Conservation (phyloP, 805 yeast species). For the Zygosaccharomyces siamensis region DNA sequence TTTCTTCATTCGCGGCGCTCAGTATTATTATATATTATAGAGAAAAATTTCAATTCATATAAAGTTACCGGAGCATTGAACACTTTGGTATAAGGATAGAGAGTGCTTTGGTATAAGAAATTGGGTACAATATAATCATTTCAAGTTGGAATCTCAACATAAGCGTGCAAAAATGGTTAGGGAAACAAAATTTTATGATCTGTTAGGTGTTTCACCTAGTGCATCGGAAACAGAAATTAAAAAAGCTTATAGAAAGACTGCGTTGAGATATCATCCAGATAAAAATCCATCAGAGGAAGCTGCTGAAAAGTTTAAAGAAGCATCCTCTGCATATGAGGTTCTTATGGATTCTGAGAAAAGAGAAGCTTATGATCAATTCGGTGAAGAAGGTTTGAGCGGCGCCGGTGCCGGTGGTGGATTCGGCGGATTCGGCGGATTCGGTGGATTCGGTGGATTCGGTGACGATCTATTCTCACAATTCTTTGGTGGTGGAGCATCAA, state of each 20-base stretch:
- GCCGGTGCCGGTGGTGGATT: constrained; percentile 69
- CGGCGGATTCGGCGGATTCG: constrained; percentile 51
- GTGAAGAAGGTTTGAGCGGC: constrained; percentile 86
- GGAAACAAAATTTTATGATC: constrained; percentile 73
- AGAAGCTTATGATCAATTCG: constrained; percentile 80
- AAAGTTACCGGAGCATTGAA: neutral
- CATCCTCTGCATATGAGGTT: constrained; percentile 84
- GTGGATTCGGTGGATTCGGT: constrained; percentile 38
- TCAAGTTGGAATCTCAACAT: constrained; percentile 4
- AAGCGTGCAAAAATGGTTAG: constrained; percentile 55
- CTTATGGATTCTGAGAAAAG: constrained; percentile 85
- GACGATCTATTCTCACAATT: constrained; percentile 55
- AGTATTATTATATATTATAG: neutral
- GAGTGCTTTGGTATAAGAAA: neutral
- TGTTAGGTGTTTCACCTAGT: constrained; percentile 63
- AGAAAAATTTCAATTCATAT: neutral
- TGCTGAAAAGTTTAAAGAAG: constrained; percentile 90
- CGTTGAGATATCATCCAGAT: constrained; percentile 79
- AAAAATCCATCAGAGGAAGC: constrained; percentile 78
- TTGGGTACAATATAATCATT: neutral
- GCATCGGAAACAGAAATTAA: constrained; percentile 70
- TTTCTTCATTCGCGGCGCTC: neutral
- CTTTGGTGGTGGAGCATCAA: constrained; percentile 68
- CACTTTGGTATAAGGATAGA: neutral
- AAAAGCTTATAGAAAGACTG: constrained; percentile 78